These are phyloP conservation scores for Neoboletus subvelutipes DNA, from an alignment of 768 basidiomycete genomes.

Conservation along the genomic window DNA sequence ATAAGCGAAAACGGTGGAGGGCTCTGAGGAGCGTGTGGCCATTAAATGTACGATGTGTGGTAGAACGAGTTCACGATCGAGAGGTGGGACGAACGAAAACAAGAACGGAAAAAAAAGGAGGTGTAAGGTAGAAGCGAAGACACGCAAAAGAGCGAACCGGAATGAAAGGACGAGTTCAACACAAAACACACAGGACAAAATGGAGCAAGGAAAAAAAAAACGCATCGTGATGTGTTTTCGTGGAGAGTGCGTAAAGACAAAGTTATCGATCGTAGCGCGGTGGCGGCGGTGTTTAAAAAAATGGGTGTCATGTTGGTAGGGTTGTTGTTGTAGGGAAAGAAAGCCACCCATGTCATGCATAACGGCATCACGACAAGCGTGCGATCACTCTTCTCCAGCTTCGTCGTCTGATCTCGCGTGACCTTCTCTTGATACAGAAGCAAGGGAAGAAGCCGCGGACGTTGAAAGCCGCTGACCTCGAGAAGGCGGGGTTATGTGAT, in stretches of 20 bases:
- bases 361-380: slow-evolving; percentile 16
- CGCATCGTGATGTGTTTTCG: slow-evolving; percentile 27
- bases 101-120: neutral
- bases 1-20: slow-evolving; percentile 15
- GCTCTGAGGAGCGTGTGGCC: neutral
- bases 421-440: slow-evolving; percentile 14
- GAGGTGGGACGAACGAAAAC: neutral
- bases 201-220: neutral
- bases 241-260: slow-evolving; percentile 20
- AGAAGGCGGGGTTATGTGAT: slow-evolving; percentile 21
- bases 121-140: neutral
- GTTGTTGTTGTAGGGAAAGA: neutral
- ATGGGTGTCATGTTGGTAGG: neutral
- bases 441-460: slow-evolving; percentile 10
- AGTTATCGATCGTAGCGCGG: slow-evolving; percentile 20
- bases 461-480: slow-evolving; percentile 15
- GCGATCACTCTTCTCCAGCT: slow-evolving; percentile 15
- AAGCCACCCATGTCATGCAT: slow-evolving; percentile 3
- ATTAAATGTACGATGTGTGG: slow-evolving; percentile 27
- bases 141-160: slow-evolving; percentile 1
- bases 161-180: neutral
- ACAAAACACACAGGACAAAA: neutral
- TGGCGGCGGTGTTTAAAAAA: slow-evolving; percentile 1
- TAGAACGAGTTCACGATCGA: slow-evolving; percentile 4
- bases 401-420: slow-evolving; percentile 24